Conservation (phyloP, 306 rosid species). For the Dryas alaskensis region DNA sequence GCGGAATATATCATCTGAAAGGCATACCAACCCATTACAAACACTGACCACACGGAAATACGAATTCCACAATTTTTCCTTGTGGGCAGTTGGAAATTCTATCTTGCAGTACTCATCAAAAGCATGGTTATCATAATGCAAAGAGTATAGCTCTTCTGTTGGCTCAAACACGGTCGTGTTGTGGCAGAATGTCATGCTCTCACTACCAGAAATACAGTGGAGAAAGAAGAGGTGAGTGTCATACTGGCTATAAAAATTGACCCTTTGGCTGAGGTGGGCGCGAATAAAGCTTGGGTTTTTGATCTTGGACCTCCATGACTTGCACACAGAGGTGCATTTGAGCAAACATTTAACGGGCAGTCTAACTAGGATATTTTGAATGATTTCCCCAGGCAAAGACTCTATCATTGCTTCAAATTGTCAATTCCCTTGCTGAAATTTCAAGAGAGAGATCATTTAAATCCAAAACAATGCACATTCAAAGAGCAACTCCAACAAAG, state of each 20-base stretch:
- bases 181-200: not conserved
- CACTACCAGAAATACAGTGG: not conserved
- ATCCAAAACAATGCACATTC: not conserved
- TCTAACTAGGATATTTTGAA: not conserved
- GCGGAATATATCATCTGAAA: not conserved
- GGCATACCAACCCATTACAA: constrained; percentile 2
- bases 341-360: not conserved
- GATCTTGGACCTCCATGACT: constrained; percentile 4
- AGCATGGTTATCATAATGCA: not conserved
- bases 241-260: not conserved
- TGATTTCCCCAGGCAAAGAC: constrained; percentile 1
- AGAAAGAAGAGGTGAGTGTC: not conserved
- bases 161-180: not conserved
- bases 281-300: not conserved
- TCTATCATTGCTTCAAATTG: not conserved
- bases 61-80: not conserved
- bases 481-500: not conserved
- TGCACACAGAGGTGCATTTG: not conserved
- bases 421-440: not conserved
- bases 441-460: too few species aligned
- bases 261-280: not conserved
- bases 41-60: not conserved
- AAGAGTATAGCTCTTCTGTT: not conserved
- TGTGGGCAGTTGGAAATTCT: not conserved
- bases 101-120: not conserved